These are phyloP conservation scores for Aspergillus neoniger DNA, from an alignment of 2,329 filamentous ascomycete genomes.

Conservation along the genomic window DNA sequence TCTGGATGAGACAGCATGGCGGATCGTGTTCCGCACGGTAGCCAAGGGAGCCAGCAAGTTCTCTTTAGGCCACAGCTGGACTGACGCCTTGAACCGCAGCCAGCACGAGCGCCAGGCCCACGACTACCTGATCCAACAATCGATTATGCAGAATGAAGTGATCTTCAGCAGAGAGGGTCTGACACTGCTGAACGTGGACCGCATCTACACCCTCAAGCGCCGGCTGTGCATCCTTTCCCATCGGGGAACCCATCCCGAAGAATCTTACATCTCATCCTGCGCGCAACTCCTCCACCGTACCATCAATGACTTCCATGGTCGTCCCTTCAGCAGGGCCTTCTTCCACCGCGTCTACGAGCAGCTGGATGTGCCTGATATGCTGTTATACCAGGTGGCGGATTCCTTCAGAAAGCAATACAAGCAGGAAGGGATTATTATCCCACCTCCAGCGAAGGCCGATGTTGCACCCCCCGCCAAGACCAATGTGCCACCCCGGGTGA, in stretches of 20 bases:
- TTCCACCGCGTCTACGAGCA: conserved; percentile 48
- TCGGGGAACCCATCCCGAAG: conserved; percentile 30
- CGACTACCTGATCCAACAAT: conserved; percentile 46
- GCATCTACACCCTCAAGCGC: conserved; percentile 49
- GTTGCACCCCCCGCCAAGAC: background rate
- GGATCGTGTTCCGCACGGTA: conserved; percentile 36
- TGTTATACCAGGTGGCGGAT: conserved; percentile 39
- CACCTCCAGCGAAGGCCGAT: conserved; percentile 17
- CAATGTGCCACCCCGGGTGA: background rate
- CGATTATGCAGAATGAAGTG: conserved; percentile 48
- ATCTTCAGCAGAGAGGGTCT: conserved; percentile 48
- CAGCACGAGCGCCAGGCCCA: conserved; percentile 39
- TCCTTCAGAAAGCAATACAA: conserved; percentile 39
- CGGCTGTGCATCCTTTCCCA: conserved; percentile 42
- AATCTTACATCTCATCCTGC: conserved; percentile 42
- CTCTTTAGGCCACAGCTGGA: conserved; percentile 42
- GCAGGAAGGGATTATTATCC: conserved; percentile 43
- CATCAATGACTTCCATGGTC: conserved; percentile 43
- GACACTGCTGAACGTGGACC: conserved; percentile 47
- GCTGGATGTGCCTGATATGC: conserved; percentile 39
- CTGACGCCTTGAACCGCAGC: conserved; percentile 39
- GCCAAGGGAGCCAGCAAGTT: conserved; percentile 41
- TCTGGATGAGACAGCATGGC: conserved; percentile 34
- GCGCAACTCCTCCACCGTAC: conserved; percentile 44
- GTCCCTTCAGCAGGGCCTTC: conserved; percentile 47